Evolutionary conservation across 2,329 filamentous ascomycete species (phyloP), one percentile per base, ranked within the genome.

Genomic region (Aspergillus chevalieri): DNA sequence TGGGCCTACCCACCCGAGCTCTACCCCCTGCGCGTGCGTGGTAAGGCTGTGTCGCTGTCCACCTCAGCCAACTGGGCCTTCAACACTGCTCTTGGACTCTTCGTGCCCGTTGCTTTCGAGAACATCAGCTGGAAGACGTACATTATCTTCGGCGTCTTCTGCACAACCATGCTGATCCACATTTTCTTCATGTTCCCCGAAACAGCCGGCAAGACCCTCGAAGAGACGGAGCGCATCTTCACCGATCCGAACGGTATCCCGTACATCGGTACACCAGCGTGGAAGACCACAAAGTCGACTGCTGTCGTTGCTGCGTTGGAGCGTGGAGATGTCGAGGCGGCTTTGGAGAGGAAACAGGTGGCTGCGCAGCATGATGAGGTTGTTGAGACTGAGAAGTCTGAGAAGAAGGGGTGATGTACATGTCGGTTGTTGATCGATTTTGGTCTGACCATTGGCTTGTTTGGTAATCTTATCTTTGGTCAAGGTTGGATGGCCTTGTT

Each of bases 221-320:
- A 91, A 65, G 85, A 90, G 66, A 84, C 88, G 64, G 85, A 87
- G 56, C 80, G 82, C 5, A 83, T 90, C 55, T 90, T 90, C 60
- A 66, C 65, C 33, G 65, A 68, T 26, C 65, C 66, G 14, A 51
- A 60, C 10, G 61, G 62, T 4, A 50, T 59, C 22, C 55, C 52
- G 39, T 62, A 59, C 47, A 41, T 65, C 9, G 62, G 66, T 0
- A 65, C 69, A 1, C 50, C 57, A 9, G 63, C 72, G 1, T 75
- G 72, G 73, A 68, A 70, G 49, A 75, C 71, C 10, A 48, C 38
- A n/a, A 52, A 60, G 4, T 46, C 51, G 6, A 63, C 60, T 9
- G 38, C 33, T 6, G 42, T 41, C 2, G 47, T 54, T 0, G 42
- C 51, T 9, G 51, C 50, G 8, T 14, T 60, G 49, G 59, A 61